Evolutionary conservation across 1,284 basidiomycete species (phyloP), one percentile per base, ranked within the genome.

Genomic region (Heterobasidion annosum): DNA sequence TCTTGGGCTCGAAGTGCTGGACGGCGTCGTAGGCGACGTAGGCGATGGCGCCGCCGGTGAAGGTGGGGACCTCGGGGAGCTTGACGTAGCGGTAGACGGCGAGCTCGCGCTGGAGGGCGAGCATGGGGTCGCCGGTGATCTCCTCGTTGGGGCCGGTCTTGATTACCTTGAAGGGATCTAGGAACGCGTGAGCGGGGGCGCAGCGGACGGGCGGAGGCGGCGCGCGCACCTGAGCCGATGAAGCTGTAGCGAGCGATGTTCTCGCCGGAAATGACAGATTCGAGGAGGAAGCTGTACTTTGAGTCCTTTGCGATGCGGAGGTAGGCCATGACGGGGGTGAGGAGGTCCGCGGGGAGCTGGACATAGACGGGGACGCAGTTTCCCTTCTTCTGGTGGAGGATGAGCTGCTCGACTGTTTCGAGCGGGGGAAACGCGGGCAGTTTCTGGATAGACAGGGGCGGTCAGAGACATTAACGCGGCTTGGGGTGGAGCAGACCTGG

Each of bases 21-120:
- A 99, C 85, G 67, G 92, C 93, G 67, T 99, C 97, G 72, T 96
- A 99, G 12, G 92, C 83, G 61, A 99, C 93, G 72, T 98, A 99
- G 47, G 97, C 97, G 64, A 99, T 93, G 0, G 96, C 96, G 52
- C 97, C 97, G 51, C 97, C 97, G 33, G 96, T 98, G 68, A 99
- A 98, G 0, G 94, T 96, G 0, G 91, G 87, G 44, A 98, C 78
- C 68, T 94, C 90, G 6, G 93, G 93, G 13, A 98, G 83, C 67
- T 88, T 87, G 67, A 97, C 82, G 67, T 97, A 98, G 68, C 88
- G 80, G 75, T 97, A 95, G 55, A 85, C 74, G 13, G 85, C 75
- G 34, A 99, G 83, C 67, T 97, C 93, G 62, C 82, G 85, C 71
- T 99, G 91, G 52, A 99, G 79, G 19, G 81, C 81, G 25, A 73